Evolutionary conservation across 2,329 filamentous ascomycete species (phyloP).

Genomic region (Chrysosporium queenslandicum): DNA sequence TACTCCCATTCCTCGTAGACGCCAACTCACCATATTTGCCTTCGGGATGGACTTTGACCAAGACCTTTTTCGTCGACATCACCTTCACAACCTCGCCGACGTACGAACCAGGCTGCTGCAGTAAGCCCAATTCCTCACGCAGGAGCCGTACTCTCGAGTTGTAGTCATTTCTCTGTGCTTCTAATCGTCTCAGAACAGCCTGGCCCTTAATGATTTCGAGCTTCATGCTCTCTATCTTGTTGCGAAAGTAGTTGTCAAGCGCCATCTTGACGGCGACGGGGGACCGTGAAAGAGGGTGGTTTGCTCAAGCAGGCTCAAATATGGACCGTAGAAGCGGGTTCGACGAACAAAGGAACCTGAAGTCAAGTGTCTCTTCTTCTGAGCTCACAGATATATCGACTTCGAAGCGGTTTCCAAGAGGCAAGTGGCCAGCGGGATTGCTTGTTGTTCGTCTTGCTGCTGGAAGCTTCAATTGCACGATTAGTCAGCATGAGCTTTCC

Average conservation of each 20-base stretch:
- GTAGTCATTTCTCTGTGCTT: constrained; percentile 98
- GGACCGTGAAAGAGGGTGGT: too few relatives aligned
- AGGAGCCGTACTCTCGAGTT: constrained; percentile 93
- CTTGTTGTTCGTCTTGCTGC: not conserved
- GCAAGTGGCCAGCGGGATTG: not conserved
- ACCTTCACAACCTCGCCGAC: constrained; percentile 99
- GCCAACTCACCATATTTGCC: constrained; percentile 87
- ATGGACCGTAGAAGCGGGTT: too few relatives aligned
- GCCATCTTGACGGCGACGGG: constrained; percentile 58
- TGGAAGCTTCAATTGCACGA: constrained; percentile 1
- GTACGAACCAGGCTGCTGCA: constrained; percentile 96
- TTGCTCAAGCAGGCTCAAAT: too few relatives aligned
- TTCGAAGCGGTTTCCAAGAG: not conserved
- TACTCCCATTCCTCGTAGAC: not conserved
- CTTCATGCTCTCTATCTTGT: constrained; percentile 99
- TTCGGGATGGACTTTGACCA: constrained; percentile 98
- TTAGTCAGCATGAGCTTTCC: not conserved
- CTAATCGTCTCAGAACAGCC: constrained; percentile 83
- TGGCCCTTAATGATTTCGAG: constrained; percentile 99
- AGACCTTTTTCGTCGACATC: constrained; percentile 98
- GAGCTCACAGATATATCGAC: not conserved
- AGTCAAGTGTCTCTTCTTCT: too few relatives aligned
- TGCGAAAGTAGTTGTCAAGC: constrained; percentile 98
- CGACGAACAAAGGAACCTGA: too few relatives aligned
- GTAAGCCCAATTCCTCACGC: constrained; percentile 84